Evolutionary conservation across 768 basidiomycete species (phyloP).

Genomic region (Hysterangium stoloniferum): DNA sequence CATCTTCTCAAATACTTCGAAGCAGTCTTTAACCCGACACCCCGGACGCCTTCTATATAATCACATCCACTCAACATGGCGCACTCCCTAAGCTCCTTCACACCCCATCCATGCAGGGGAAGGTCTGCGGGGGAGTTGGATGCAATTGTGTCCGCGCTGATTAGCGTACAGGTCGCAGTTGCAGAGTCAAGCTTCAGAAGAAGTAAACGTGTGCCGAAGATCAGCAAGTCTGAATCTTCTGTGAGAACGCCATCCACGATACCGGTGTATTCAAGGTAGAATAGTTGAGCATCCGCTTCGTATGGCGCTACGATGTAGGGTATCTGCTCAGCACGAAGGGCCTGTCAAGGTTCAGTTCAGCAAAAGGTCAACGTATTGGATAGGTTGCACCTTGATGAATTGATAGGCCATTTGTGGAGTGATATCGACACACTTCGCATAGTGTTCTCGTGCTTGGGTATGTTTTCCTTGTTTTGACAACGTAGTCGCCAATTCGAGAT

Average conservation of each 20-base stretch:
- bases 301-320: constrained; percentile 93
- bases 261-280: constrained; percentile 79
- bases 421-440: constrained; percentile 88
- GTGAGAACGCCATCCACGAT: constrained; percentile 89
- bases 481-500: constrained; percentile 62
- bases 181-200: constrained; percentile 86
- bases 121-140: constrained; percentile 50
- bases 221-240: constrained; percentile 95
- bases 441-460: constrained; percentile 78
- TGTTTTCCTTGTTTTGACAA: constrained; percentile 72
- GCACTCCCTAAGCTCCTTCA: constrained; percentile 87
- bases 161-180: constrained; percentile 54
- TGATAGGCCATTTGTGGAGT: constrained; percentile 97
- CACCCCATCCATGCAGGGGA: constrained; percentile 83
- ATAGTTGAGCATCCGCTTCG: constrained; percentile 96
- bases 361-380: not conserved
- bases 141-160: constrained; percentile 63
- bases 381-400: constrained; percentile 75
- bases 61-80: constrained; percentile 91
- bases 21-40: constrained; percentile 92
- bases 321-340: constrained; percentile 72
- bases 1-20: constrained; percentile 73
- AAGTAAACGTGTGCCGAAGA: constrained; percentile 90
- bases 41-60: constrained; percentile 84
- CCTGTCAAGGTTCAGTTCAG: constrained; percentile 40